phyloP scores from a whole-genome alignment of 306 rosid genomes.

The Castanea crenata region DNA sequence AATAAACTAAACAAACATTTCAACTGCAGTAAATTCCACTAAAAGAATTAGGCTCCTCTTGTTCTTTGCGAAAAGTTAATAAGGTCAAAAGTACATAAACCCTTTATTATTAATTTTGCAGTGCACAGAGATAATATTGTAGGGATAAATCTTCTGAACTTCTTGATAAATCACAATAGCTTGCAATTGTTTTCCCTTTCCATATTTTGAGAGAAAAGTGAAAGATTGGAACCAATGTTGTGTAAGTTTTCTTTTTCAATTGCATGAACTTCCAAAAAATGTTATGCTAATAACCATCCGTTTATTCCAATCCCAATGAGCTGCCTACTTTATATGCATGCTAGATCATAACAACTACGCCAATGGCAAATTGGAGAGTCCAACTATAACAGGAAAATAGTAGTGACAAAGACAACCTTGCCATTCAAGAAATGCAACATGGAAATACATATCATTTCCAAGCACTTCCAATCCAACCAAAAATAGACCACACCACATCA shows the following conservation, averaged over 20 bases:
- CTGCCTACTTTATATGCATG: background rate
- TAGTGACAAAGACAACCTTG: background rate
- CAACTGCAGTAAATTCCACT: background rate
- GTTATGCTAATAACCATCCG: background rate
- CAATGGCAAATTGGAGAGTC: background rate
- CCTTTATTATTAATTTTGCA: background rate
- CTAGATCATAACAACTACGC: background rate
- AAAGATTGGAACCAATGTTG: background rate
- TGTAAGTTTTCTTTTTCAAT: background rate
- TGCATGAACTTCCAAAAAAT: background rate
- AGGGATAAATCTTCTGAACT: background rate
- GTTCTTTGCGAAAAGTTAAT: conserved; percentile 1
- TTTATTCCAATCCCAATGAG: background rate
- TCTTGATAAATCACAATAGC: background rate
- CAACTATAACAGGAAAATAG: background rate
- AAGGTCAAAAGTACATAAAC: background rate
- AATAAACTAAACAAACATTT: conserved; percentile 3
- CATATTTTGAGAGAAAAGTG: background rate
- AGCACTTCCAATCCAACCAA: background rate
- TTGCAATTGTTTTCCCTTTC: background rate
- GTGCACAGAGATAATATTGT: background rate
- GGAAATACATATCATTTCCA: background rate
- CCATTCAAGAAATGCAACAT: background rate
- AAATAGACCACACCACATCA: background rate
- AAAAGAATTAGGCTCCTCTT: conserved; percentile 2